Evolutionary conservation across 2,329 filamentous ascomycete species (phyloP), one percentile per base, ranked within the genome.

Genomic region (Davidsoniella virescens): DNA sequence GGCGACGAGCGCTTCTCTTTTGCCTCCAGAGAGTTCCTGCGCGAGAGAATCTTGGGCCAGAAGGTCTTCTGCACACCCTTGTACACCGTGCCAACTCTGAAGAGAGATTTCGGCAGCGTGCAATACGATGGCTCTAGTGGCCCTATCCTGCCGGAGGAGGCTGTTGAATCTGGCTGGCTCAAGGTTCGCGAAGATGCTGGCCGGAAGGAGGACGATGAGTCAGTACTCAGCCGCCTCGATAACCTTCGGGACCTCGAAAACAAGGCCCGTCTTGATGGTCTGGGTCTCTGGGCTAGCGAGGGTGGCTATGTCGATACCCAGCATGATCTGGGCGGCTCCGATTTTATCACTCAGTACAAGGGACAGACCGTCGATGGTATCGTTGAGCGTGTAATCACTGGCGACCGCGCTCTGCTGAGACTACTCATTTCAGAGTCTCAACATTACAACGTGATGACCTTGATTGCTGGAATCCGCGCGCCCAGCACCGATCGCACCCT

Each of bases 171-270:
- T 59, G 92, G 92, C 57, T 95, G 88, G 87, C 70, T 87, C 55
- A 94, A 92, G 68, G 76, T 98, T 54, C 80, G 92, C 56, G 92
- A 98, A 60, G 92, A 98, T 65, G 88, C 90, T 53, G 88, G 87
- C 54, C 82, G 83, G 56, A 92, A 90, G 62, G 88, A 95, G 57
- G 87, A 95, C 53, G 80, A 81, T 2, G 84, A 92, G 52, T 82
- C 87, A 47, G 73, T 82, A 7, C 70, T 75, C 25, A 68, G 80
- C 55, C 75, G 83, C 54, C 71, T 98, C 20, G 83, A 93, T 58
- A 81, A 78, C 59, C 76, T 98, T 54, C 81, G 86, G 57, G 72
- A 73, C 44, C 69, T 90, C 33, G 88, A 96, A 65, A 71, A 76
- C 41, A 76, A 83, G 57, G 92, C 92, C 53, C 87, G 80, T 65